phyloP scores from a whole-genome alignment of 2,329 filamentous ascomycete genomes.

The Trichoderma koningiopsis region DNA sequence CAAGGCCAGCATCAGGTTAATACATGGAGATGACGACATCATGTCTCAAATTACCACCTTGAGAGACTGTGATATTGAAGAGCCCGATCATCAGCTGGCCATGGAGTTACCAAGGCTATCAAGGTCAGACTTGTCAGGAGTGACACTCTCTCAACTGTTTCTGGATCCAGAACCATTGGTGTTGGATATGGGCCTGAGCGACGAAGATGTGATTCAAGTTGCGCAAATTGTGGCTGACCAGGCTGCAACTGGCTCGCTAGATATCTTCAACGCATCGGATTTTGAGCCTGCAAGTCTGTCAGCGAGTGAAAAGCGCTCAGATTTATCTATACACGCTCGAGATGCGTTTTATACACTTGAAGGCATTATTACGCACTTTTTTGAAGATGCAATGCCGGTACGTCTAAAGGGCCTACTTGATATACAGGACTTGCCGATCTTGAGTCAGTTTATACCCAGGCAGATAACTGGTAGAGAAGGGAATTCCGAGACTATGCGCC shows the following conservation, averaged over 20 bases:
- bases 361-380: slow-evolving; percentile 46
- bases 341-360: slow-evolving; percentile 53
- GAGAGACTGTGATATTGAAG: slow-evolving; percentile 53
- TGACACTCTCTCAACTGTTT: slow-evolving; percentile 58
- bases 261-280: slow-evolving; percentile 35
- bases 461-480: slow-evolving; percentile 46
- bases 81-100: slow-evolving; percentile 50
- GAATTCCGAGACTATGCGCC: slow-evolving; percentile 50
- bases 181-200: slow-evolving; percentile 49
- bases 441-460: slow-evolving; percentile 55
- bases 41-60: slow-evolving; percentile 55
- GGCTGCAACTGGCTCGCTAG: slow-evolving; percentile 56
- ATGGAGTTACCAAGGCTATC: slow-evolving; percentile 54
- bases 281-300: slow-evolving; percentile 30
- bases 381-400: slow-evolving; percentile 46
- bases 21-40: slow-evolving; percentile 53
- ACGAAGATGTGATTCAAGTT: slow-evolving; percentile 65
- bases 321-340: slow-evolving; percentile 48
- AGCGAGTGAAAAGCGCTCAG: slow-evolving; percentile 43
- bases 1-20: slow-evolving; percentile 50
- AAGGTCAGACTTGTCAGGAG: slow-evolving; percentile 51
- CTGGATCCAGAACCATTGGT: slow-evolving; percentile 59
- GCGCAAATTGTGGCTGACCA: slow-evolving; percentile 75
- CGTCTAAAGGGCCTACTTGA: slow-evolving; percentile 54
- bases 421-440: slow-evolving; percentile 57